Base-by-base conservation (phyloP, 2,329 filamentous ascomycete species). In the Aspergillus viridinutans region DNA sequence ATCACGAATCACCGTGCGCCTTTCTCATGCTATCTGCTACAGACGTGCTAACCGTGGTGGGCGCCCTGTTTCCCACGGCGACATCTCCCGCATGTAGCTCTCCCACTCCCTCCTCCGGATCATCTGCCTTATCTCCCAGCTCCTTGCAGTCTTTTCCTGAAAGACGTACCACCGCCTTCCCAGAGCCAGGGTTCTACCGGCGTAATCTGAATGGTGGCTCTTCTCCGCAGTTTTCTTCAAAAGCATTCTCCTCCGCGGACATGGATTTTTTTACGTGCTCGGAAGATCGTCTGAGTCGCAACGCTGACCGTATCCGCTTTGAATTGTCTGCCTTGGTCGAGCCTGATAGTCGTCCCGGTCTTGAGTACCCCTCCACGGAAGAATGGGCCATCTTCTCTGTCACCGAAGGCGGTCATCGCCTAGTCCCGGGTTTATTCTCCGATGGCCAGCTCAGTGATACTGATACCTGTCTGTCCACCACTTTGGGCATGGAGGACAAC, bases 301-400 rank as follows among this genome's bases (percentile, higher is more conserved):
- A 67, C 54, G 74, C 73, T 29, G 72, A 76, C 57, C 67, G 71
- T 23, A 75, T 77, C 50, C 74, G 74, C 38, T 75, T 76, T 52
- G 74, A 77, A 58, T 45, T 77, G 28, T 73, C 69, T 10, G 74
- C 74, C 53, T 55, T 74, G 54, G 67, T 69, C 35, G 74, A 75
- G 50, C 68, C 69, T 10, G 69, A 71, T 50, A 68, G 69, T 53
- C 72, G 71, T 21, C 86, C 91, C 14, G 82, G 79, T 12, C 79
- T 87, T 20, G 84, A 86, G 54, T 89, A 94, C 66, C 90, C 90
- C 8, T 93, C 90, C 60, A 87, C 88, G 1, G 91, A 95, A 73
- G 82, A 87, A 55, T 96, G 91, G 91, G 84, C 89, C 4, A 87
- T 94, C 6, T 77, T 95, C 8, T 93, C 92, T 66, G 84, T 95